Evolutionary conservation across 1,284 basidiomycete genomes (phyloP), one percentile per base, ranked within the genome.

Genomic region (Porogramme epimiltina): DNA sequence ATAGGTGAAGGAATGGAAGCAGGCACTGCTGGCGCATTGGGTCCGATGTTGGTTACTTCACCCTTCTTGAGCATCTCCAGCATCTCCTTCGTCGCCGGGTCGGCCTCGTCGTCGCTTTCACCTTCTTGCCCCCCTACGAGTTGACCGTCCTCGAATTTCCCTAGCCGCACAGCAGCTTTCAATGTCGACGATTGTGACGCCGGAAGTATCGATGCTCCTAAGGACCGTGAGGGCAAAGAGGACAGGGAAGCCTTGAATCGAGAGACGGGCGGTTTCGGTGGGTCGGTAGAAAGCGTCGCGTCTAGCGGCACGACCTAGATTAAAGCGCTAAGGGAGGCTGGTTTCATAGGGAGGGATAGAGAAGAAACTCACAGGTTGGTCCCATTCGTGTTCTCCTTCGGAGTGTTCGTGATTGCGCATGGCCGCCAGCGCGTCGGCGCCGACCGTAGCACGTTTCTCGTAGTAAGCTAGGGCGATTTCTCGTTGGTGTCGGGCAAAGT

Each of bases 391-490:
- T 40, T 73, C 65, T 16, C 52, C 68, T 19, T 67, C 67, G 18
- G 73, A 69, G 55, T 79, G 75, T 28, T 70, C 67, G 61, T 79
- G 77, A 10, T 72, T 71, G 49, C 72, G 72, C 72, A 87, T 74
- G 5, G 76, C 80, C 36, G 71, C 70, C 11, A 77, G 70, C 34
- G 79, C 76, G 42, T 78, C 78, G 28, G 76, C 69, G 0, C 82
- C 81, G 42, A 90, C 75, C 13, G 71, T 73, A 18, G 69, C 70
- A 45, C 86, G 80, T 62, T 83, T 85, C 56, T 76, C 71, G 63
- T 86, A 77, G 63, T 91, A 90, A 53, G 82, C 82, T 34, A 89
- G 62, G n/a, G 84, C 84, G 54, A 90, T 77, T 64, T 89, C 87
- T 25, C 87, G 82, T 56, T 89, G 86, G 61, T 86, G 82, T 43